These are phyloP conservation scores for Kappamyces sp. DNA, from an alignment of 192 early-diverging fungal species.

Conservation along the genomic window DNA sequence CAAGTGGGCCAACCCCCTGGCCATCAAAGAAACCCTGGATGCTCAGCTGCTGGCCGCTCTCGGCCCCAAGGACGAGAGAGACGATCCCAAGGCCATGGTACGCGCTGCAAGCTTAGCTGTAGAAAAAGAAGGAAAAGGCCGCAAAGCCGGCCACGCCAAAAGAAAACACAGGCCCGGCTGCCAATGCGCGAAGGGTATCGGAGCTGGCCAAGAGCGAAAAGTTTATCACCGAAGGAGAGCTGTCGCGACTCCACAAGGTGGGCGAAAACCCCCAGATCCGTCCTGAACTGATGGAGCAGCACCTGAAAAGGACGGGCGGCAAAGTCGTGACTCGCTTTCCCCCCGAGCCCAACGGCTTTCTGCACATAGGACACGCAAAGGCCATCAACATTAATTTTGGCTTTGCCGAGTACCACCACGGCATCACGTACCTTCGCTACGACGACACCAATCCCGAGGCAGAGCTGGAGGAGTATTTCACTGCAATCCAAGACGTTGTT, in stretches of 20 bases:
- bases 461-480: constrained; percentile 94
- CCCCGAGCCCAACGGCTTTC: constrained; percentile 97
- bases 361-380: constrained; percentile 99
- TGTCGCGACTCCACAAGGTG: constrained; percentile 85
- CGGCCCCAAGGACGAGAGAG: constrained; percentile 98
- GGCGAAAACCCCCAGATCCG: constrained; percentile 97
- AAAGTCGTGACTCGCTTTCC: constrained; percentile 97
- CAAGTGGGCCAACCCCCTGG: constrained; percentile 83
- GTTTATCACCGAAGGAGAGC: constrained; percentile 84
- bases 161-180: constrained; percentile 19
- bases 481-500: constrained; percentile 87
- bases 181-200: constrained; percentile 30
- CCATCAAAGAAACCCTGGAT: constrained; percentile 85
- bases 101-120: constrained; percentile 23
- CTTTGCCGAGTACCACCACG: constrained; percentile 84
- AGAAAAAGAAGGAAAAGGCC: constrained; percentile 59
- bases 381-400: constrained; percentile 99
- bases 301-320: constrained; percentile 83
- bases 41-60: constrained; percentile 73
- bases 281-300: constrained; percentile 79
- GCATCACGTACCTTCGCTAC: constrained; percentile 85
- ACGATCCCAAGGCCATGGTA: constrained; percentile 55
- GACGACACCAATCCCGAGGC: constrained; percentile 88
- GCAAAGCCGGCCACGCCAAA: constrained; percentile 37
- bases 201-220: constrained; percentile 48